phyloP scores from a whole-genome alignment of 2,329 filamentous ascomycete species.

The Graphiopsis chlorocephala region DNA sequence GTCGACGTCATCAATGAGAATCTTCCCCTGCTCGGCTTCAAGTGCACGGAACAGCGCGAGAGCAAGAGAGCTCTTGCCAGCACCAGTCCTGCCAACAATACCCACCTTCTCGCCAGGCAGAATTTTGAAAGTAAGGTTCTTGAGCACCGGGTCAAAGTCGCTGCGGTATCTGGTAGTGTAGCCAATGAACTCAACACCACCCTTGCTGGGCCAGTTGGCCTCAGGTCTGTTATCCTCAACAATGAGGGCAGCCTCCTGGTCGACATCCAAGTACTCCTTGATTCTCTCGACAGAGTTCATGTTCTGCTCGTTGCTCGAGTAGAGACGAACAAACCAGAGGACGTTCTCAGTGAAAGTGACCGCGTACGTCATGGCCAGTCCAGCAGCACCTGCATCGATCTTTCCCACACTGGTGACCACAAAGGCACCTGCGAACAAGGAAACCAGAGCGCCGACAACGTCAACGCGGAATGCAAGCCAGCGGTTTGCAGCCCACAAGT shows the following conservation, averaged over 20 bases:
- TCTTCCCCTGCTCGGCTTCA: constrained; percentile 85
- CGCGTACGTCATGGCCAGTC: constrained; percentile 91
- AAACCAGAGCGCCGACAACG: constrained; percentile 81
- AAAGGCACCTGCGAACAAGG: constrained; percentile 91
- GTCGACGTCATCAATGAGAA: constrained; percentile 87
- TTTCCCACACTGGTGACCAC: constrained; percentile 78
- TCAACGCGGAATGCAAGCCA: constrained; percentile 95
- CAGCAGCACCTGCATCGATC: constrained; percentile 87
- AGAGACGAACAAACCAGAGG: constrained; percentile 90
- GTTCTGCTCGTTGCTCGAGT: constrained; percentile 94
- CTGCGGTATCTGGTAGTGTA: constrained; percentile 87
- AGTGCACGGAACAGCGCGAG: constrained; percentile 90
- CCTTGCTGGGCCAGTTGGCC: constrained; percentile 78
- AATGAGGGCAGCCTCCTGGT: constrained; percentile 81
- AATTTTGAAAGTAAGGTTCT: constrained; percentile 81
- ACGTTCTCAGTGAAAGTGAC: constrained; percentile 97
- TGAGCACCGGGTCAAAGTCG: constrained; percentile 84
- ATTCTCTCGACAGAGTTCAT: constrained; percentile 99
- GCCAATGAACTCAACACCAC: constrained; percentile 79
- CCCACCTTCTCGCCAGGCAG: constrained; percentile 86
- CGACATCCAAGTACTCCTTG: constrained; percentile 94
- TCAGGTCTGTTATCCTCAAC: constrained; percentile 76
- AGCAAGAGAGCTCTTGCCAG: constrained; percentile 93
- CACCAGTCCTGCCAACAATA: constrained; percentile 91
- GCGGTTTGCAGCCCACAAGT: constrained; percentile 92